Evolutionary conservation across 225 moss, liverwort and hornwort species (phyloP).

Genomic region (Antitrichia curtipendula): DNA sequence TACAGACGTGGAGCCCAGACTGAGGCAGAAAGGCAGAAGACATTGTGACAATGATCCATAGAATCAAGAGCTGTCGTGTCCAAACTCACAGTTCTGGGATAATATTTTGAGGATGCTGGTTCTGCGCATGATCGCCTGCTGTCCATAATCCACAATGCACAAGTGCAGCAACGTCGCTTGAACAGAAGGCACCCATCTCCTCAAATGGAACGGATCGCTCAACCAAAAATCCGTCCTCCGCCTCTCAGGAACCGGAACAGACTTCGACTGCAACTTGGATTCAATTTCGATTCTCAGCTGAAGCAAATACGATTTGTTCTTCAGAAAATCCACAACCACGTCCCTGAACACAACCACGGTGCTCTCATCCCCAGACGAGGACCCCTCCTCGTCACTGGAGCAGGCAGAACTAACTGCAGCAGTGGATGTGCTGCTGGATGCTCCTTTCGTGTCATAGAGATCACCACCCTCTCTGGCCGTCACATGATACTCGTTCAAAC

Average conservation of each 20-base stretch:
- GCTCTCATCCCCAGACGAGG: constrained; percentile 1
- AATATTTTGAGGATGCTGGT: constrained; percentile 28
- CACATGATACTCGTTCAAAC: constrained; percentile 20
- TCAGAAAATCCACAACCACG: constrained; percentile 13
- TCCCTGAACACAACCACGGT: constrained; percentile 9
- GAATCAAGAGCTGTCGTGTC: background rate
- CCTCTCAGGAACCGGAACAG: constrained; percentile 18
- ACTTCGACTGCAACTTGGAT: constrained; percentile 17
- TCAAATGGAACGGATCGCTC: constrained; percentile 30
- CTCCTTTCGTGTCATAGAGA: constrained; percentile 2
- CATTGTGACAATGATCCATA: background rate
- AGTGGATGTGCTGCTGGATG: background rate
- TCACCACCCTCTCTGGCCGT: background rate
- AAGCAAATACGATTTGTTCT: background rate
- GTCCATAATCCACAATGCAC: constrained; percentile 49
- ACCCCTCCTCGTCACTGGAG: constrained; percentile 6
- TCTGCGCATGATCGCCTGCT: constrained; percentile 42
- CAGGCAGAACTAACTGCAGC: background rate
- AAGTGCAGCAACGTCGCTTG: constrained; percentile 22
- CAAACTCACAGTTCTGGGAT: constrained; percentile 32
- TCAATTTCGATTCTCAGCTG: constrained; percentile 51
- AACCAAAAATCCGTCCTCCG: constrained; percentile 34
- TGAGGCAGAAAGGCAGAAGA: background rate
- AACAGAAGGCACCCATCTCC: constrained; percentile 27
- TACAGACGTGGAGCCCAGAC: background rate